A percentile compares a stretch with the other conserved stretches of the same genome.
Evolutionary conservation across 331 rosid species (phyloP).

Genomic region (Acacia concinna): DNA sequence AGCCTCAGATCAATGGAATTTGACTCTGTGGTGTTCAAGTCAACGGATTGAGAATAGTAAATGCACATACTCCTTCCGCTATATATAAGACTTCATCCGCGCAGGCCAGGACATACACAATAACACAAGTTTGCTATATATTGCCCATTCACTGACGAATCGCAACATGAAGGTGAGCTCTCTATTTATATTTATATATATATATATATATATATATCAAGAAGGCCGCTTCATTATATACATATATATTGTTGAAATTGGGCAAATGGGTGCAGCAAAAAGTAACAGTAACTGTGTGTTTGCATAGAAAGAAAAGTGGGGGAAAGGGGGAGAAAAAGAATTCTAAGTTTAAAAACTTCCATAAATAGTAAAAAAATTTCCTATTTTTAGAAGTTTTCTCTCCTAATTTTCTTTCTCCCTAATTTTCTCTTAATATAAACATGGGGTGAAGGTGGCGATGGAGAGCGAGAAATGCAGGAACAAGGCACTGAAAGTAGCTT

Average conservation of each 20-base stretch:
- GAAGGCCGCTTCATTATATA: not conserved
- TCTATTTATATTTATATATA: no score
- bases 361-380: no score
- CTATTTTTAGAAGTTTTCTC: no score
- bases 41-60: not conserved
- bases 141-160: not conserved
- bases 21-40: not conserved
- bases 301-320: no score
- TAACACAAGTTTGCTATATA: not conserved
- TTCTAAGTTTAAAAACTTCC: no score
- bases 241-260: no score
- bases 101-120: not conserved
- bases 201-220: no score
- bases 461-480: slow-evolving; percentile 43
- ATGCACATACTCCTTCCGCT: not conserved
- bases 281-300: slow-evolving; percentile 25
- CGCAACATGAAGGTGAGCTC: slow-evolving; percentile 45
- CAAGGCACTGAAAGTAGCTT: slow-evolving; percentile 42
- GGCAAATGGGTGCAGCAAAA: slow-evolving; percentile 40
- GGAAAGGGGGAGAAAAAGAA: no score
- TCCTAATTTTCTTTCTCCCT: no score
- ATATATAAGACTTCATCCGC: not conserved
- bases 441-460: slow-evolving; percentile 40
- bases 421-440: no score
- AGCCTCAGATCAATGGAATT: no score